Base-by-base conservation (phyloP, 306 rosid genomes). In the Vigna unguiculata region DNA sequence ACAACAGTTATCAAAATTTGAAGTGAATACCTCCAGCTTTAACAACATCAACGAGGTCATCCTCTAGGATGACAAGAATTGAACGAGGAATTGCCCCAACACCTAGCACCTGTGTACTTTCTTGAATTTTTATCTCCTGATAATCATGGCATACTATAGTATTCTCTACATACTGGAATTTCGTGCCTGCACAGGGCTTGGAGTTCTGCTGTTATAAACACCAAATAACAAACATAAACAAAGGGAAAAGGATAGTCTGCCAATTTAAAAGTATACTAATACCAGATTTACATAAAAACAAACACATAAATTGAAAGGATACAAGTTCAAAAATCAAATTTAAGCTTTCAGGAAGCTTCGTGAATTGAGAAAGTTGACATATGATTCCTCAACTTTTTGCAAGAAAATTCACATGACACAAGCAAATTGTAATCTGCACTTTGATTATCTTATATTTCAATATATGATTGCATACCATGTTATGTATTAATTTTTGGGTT, bases 31-130 rank as follows among this genome's bases (percentile, higher is more conserved):
- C 98, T 88, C 98, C 98, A 78, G 97, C 98, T 89, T 92, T 94
- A 69, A 94, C 90, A 77, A 86, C 83, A 79, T 94, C 98, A 78
- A 88, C 98, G 72, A 94, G 97, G 82, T 94, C 98, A 48, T 94
- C 97, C 86, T 90, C 80, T 81, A 94, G 82, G 81, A 94, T 88
- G 87, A 94, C 87, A 71, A 84, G 90, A 78, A 94, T 86, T 66
- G 98, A 86, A 59, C 98, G 98, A 76, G 98, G 98, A 81, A 94
- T 94, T 19, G 96, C 96, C 60, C 98, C 97, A 75, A 92, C 97
- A 63, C 96, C 93, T 76, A 94, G 76, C 60, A 94, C 87, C 71
- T 92, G 93, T 21, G 96, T 90, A 70, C 89, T 94, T 85, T 94
- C 97, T 86, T 94, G 98, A 51, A 94, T 87, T 88, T 94, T 94